Evolutionary conservation across 495 filamentous ascomycete genomes (phyloP).

Genomic region (Daldinia caldariorum): DNA sequence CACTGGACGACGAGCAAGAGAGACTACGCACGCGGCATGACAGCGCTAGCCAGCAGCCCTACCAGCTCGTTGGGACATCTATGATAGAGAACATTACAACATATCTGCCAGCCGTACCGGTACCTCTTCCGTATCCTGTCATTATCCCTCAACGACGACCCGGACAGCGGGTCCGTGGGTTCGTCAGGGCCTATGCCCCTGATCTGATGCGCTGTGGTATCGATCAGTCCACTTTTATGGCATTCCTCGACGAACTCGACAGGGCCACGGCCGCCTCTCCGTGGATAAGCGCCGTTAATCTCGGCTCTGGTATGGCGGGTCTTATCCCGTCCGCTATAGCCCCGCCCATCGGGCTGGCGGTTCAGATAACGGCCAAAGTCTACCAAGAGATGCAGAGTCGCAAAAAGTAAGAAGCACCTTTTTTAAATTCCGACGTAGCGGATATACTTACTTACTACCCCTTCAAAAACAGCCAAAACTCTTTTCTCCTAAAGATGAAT

Average conservation of each 20-base stretch:
- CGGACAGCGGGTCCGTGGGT: conserved; percentile 47
- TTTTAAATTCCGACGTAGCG: not conserved
- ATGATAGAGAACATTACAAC: not conserved
- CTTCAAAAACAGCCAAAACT: conserved; percentile 56
- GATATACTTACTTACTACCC: not conserved
- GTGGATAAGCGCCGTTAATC: conserved; percentile 57
- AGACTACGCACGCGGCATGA: not conserved
- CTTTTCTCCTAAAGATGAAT: conserved; percentile 67
- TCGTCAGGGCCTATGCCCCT: conserved; percentile 56
- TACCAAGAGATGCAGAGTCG: conserved; percentile 58
- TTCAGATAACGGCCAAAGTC: conserved; percentile 53
- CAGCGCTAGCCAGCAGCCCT: not conserved
- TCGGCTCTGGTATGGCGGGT: conserved; percentile 53
- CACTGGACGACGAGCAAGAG: conserved; percentile 19
- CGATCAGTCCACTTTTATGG: conserved; percentile 51
- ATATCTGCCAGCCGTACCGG: not conserved
- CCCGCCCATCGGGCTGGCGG: conserved; percentile 56
- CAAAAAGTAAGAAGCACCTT: conserved; percentile 24
- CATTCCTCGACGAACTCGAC: conserved; percentile 53
- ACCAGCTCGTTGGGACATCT: not conserved
- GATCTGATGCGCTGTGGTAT: conserved; percentile 52
- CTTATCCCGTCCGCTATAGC: conserved; percentile 55
- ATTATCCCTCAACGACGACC: conserved; percentile 42
- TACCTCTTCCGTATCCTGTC: conserved; percentile 24
- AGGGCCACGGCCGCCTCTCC: conserved; percentile 46